Evolutionary conservation across 345 rosid genomes (phyloP), one percentile per base, ranked within the genome.

Genomic region (Murraya koenigii): DNA sequence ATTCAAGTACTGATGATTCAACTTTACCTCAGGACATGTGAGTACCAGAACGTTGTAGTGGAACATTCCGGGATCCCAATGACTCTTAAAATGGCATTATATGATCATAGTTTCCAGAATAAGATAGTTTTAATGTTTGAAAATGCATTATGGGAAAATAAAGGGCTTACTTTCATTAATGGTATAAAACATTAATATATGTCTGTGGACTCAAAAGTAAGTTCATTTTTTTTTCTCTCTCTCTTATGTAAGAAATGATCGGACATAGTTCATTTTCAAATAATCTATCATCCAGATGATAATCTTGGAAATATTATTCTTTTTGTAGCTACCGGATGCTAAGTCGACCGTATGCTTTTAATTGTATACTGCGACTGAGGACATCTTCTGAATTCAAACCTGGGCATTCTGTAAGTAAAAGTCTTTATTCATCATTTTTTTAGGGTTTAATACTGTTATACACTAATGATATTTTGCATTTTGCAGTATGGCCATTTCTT

Each of bases 1-100:
- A 94, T 85, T 82, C 99, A 79, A 94, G 83, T 82, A 92, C 98
- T 2, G 99, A 96, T 85, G 98, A 94, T 78, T 96, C 97, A 30
- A 94, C 99, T 25, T 97, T 96, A 86, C 99, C 99, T 82, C 99
- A 92, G 90, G 99, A 96, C 88, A 94, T 96, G 99, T 94, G 83
- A 92, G 98, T 88, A 76, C 73, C 49, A 66, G 9, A 65, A 66
- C 69, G 4, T 68, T 71, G 68, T 39, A 14, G 65, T 33, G 30
- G 28, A 68, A 62, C 22, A 28, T 56, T 39, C 22, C 32, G n/a
- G 17, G 38, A 44, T 65, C 67, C 35, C 68, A 25, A 25, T 66
- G 52, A 61, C 55, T 52, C 58, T 54, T 36, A 54, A 55, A 78
- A 70, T 63, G 70, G 28, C 33, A 25, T 15, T 49, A 8, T 72